phyloP scores from a whole-genome alignment of 306 rosid genomes.

The Cyamopsis tetragonoloba region DNA sequence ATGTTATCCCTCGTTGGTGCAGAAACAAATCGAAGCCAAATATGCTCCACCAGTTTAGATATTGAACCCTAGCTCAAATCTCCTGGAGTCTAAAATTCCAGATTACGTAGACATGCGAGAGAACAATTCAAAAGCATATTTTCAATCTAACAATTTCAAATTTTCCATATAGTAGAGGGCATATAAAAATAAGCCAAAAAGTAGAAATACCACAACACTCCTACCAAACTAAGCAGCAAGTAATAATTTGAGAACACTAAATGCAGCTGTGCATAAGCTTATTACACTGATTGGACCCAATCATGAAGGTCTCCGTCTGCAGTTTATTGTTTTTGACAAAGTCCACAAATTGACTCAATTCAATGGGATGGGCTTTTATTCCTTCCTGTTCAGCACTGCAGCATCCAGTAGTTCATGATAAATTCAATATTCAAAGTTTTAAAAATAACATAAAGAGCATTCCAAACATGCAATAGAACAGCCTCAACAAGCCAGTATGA shows the following conservation, averaged over 20 bases:
- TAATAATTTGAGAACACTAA: neutral
- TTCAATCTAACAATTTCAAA: neutral
- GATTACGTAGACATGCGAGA: neutral
- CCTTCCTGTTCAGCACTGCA: slow-evolving; percentile 91
- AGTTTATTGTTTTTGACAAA: slow-evolving; percentile 58
- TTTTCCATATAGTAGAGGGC: neutral
- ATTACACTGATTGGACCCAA: slow-evolving; percentile 82
- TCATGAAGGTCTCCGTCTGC: slow-evolving; percentile 62
- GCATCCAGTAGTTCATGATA: slow-evolving; percentile 26
- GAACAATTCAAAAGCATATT: neutral
- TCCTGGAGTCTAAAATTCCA: neutral
- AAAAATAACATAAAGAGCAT: slow-evolving; percentile 8
- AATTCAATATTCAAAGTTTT: slow-evolving; percentile 17
- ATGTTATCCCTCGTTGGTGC: neutral
- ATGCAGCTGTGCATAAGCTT: slow-evolving; percentile 24
- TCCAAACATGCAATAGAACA: neutral
- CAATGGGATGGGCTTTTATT: slow-evolving; percentile 58
- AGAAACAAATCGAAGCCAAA: neutral
- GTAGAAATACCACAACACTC: neutral
- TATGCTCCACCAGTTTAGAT: neutral
- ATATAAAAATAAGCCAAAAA: neutral
- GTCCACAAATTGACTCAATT: slow-evolving; percentile 59
- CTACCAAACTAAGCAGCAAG: neutral
- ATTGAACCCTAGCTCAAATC: neutral
- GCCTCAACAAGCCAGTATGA: neutral